Percentiles rank a stretch among this genome's conserved stretches.
These are phyloP conservation scores for Podila epicladia DNA, from an alignment of 192 early-diverging fungal genomes.

Conservation along the genomic window DNA sequence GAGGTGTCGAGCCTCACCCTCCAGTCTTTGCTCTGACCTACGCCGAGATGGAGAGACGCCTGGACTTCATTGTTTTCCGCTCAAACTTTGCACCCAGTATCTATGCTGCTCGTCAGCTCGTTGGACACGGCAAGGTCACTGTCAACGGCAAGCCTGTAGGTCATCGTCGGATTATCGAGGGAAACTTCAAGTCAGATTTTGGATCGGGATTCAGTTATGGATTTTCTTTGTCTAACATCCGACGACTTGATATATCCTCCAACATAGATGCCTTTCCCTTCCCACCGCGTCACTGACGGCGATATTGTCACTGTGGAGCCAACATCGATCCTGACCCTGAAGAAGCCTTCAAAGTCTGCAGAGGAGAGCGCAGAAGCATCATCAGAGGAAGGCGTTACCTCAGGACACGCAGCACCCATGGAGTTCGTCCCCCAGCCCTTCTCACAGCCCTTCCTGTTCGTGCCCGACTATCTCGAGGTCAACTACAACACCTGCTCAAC, in stretches of 20 bases:
- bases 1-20: slow-evolving; percentile 63
- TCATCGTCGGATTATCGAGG: background rate
- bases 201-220: background rate
- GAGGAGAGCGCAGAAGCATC: slow-evolving; percentile 7
- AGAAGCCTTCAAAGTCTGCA: slow-evolving; percentile 37
- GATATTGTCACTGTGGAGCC: slow-evolving; percentile 91
- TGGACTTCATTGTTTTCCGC: slow-evolving; percentile 95
- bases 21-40: slow-evolving; percentile 82
- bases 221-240: too few relatives aligned
- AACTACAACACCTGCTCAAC: slow-evolving; percentile 93
- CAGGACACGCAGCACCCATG: slow-evolving; percentile 37
- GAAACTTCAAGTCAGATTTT: too few relatives aligned
- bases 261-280: slow-evolving; percentile 75
- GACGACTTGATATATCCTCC: background rate
- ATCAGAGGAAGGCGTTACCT: slow-evolving; percentile 40
- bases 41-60: slow-evolving; percentile 87
- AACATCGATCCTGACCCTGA: slow-evolving; percentile 69
- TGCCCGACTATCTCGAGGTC: slow-evolving; percentile 97
- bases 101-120: slow-evolving; percentile 84
- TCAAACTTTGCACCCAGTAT: slow-evolving; percentile 90
- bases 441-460: slow-evolving; percentile 94
- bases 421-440: slow-evolving; percentile 76
- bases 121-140: slow-evolving; percentile 87
- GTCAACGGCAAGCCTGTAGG: slow-evolving; percentile 90
- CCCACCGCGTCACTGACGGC: slow-evolving; percentile 82